phyloP scores from a whole-genome alignment of 371 early-diverging fungal genomes.

The Mortierella sp. region DNA sequence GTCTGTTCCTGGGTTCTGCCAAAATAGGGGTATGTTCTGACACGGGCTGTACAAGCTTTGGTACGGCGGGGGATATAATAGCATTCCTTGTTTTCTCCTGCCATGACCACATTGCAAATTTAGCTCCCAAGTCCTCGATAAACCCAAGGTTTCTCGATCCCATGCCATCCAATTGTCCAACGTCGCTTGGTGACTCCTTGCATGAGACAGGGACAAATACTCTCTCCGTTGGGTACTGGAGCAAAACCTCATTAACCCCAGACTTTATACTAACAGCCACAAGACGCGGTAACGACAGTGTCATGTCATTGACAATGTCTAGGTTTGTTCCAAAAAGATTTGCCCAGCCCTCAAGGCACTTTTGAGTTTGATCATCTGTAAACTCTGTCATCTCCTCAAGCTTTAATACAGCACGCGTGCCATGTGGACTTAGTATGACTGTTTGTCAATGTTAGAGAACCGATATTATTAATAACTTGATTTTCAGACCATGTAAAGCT shows the following conservation, averaged over 20 bases:
- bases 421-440: constrained; percentile 54
- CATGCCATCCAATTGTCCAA: constrained; percentile 47
- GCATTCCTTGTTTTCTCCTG: constrained; percentile 54
- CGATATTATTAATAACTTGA: neutral
- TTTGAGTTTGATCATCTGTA: constrained; percentile 35
- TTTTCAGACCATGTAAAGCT: neutral
- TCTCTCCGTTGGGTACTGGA: constrained; percentile 46
- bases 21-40: constrained; percentile 39
- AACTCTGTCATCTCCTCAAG: constrained; percentile 23
- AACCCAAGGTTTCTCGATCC: constrained; percentile 51
- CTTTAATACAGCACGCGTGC: constrained; percentile 33
- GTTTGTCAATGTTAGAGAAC: too few species aligned
- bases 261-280: constrained; percentile 35
- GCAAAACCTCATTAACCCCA: constrained; percentile 30
- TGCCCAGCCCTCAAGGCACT: constrained; percentile 40
- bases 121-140: constrained; percentile 50
- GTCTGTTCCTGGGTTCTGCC: constrained; percentile 46
- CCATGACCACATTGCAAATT: constrained; percentile 55
- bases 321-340: constrained; percentile 38
- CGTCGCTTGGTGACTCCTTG: constrained; percentile 51
- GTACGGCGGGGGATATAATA: constrained; percentile 41
- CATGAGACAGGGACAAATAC: constrained; percentile 48
- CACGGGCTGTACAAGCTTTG: constrained; percentile 48
- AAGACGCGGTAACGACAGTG: constrained; percentile 29
- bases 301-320: constrained; percentile 5